Percentiles rank a stretch among this genome's conserved stretches.
Conservation (phyloP, 2,329 filamentous ascomycete species). For the Trichophyton benhamiae region DNA sequence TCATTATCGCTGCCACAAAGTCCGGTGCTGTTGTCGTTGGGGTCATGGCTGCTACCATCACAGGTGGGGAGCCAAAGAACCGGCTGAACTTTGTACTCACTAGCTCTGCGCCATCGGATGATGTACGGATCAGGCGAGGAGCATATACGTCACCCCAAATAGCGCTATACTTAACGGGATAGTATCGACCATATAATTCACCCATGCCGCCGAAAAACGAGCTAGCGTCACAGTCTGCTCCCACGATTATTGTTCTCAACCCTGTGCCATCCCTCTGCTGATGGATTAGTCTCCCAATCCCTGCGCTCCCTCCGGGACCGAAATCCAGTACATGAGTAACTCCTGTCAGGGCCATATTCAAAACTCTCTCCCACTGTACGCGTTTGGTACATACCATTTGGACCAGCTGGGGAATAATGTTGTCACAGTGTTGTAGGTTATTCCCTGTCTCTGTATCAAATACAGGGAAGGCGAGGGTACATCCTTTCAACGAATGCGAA, state of each 20-base stretch:
- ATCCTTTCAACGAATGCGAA: slow-evolving; percentile 35
- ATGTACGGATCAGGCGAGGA: slow-evolving; percentile 75
- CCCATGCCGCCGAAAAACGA: slow-evolving; percentile 93
- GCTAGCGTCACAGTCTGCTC: slow-evolving; percentile 77
- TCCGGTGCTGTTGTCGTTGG: slow-evolving; percentile 81
- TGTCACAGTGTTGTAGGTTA: slow-evolving; percentile 61
- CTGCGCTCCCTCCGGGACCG: slow-evolving; percentile 90
- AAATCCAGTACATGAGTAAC: slow-evolving; percentile 96
- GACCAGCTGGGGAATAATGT: slow-evolving; percentile 74
- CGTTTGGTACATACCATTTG: slow-evolving; percentile 89
- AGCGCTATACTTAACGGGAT: slow-evolving; percentile 86
- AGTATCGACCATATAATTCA: slow-evolving; percentile 88
- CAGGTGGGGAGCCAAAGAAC: slow-evolving; percentile 67
- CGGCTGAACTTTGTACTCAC: slow-evolving; percentile 96
- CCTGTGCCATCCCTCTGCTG: slow-evolving; percentile 98
- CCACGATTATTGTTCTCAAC: slow-evolving; percentile 88
- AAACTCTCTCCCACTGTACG: slow-evolving; percentile 87
- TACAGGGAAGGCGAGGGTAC: slow-evolving; percentile 70
- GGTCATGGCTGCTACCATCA: slow-evolving; percentile 92
- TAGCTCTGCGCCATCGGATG: slow-evolving; percentile 70
- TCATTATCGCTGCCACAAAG: slow-evolving; percentile 85
- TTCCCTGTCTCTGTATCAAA: slow-evolving; percentile 82
- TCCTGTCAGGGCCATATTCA: slow-evolving; percentile 62
- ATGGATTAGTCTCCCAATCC: slow-evolving; percentile 88
- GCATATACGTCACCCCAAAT: slow-evolving; percentile 98